Conservation (phyloP, 164 flowering plant species). For the Sextonia rubra region DNA sequence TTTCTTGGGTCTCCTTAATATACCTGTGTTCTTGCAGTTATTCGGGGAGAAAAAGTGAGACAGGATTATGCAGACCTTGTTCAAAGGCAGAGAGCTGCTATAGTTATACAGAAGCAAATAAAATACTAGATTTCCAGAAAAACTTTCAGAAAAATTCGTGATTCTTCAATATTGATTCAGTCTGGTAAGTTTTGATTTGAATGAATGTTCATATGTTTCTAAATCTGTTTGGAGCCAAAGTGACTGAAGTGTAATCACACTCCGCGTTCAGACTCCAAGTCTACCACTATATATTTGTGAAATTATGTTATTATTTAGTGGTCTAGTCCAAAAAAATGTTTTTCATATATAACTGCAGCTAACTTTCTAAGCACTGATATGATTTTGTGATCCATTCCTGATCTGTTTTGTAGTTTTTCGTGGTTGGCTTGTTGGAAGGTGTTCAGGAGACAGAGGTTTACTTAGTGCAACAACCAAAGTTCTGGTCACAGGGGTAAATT, state of each 20-base stretch:
- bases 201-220: not conserved
- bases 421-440: slow-evolving; percentile 92
- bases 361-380: not conserved
- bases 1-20: not conserved
- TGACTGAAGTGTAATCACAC: not conserved
- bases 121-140: slow-evolving; percentile 45
- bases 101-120: slow-evolving; percentile 54
- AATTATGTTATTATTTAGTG: too few species aligned
- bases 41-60: slow-evolving; percentile 72
- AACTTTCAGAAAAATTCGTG: slow-evolving; percentile 26
- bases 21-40: slow-evolving; percentile 44
- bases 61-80: slow-evolving; percentile 45
- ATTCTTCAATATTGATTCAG: slow-evolving; percentile 69
- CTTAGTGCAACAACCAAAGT: slow-evolving; percentile 26
- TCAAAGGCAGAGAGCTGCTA: slow-evolving; percentile 67
- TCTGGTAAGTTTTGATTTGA: slow-evolving; percentile 51
- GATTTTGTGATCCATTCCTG: not conserved
- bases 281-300: too few species aligned
- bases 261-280: not conserved
- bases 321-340: too few species aligned
- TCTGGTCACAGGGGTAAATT: slow-evolving; percentile 48
- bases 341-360: too few species aligned
- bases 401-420: slow-evolving; percentile 60
- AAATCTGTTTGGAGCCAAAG: not conserved
- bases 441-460: slow-evolving; percentile 64